Conservation (phyloP, 2,329 filamentous ascomycete species). For the Cladophialophora psammophila region DNA sequence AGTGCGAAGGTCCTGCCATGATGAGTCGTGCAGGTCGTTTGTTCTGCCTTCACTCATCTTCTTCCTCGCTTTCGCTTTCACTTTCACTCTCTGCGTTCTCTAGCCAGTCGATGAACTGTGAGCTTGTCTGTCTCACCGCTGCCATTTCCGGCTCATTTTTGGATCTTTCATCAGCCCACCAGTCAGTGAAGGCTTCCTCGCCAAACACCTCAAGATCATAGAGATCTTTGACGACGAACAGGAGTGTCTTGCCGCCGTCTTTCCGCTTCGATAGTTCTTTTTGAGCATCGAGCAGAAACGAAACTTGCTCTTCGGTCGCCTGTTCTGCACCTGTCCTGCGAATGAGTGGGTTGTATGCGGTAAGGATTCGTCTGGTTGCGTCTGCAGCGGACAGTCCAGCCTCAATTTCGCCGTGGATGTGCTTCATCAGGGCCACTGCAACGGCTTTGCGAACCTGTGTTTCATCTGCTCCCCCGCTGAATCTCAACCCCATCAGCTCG, state of each 20-base stretch:
- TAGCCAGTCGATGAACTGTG: conserved; percentile 82
- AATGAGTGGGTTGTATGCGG: conserved; percentile 68
- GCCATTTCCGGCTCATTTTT: conserved; percentile 72
- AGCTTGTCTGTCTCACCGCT: conserved; percentile 74
- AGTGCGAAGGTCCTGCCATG: neutral
- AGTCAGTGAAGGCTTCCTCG: conserved; percentile 84
- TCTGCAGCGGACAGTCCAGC: conserved; percentile 64
- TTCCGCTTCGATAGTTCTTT: conserved; percentile 73
- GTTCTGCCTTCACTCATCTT: conserved; percentile 59
- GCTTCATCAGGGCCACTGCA: conserved; percentile 82
- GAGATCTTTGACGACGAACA: conserved; percentile 81
- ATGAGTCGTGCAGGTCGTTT: neutral
- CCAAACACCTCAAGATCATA: conserved; percentile 85
- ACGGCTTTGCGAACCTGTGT: conserved; percentile 86
- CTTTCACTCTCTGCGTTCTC: conserved; percentile 76
- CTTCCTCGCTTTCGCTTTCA: conserved; percentile 71
- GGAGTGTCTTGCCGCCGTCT: conserved; percentile 72
- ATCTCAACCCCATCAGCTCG: conserved; percentile 91
- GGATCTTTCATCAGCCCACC: conserved; percentile 82
- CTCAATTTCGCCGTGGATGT: conserved; percentile 74
- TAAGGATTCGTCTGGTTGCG: conserved; percentile 69
- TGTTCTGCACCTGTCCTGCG: conserved; percentile 67
- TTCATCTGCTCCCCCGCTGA: conserved; percentile 89
- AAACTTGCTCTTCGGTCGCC: conserved; percentile 73
- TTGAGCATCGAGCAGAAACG: conserved; percentile 83